Percentiles rank a stretch among this genome's conserved stretches.
These are phyloP conservation scores for Teratosphaeriaceae sp. DNA, from an alignment of 2,329 filamentous ascomycete genomes.

Conservation along the genomic window DNA sequence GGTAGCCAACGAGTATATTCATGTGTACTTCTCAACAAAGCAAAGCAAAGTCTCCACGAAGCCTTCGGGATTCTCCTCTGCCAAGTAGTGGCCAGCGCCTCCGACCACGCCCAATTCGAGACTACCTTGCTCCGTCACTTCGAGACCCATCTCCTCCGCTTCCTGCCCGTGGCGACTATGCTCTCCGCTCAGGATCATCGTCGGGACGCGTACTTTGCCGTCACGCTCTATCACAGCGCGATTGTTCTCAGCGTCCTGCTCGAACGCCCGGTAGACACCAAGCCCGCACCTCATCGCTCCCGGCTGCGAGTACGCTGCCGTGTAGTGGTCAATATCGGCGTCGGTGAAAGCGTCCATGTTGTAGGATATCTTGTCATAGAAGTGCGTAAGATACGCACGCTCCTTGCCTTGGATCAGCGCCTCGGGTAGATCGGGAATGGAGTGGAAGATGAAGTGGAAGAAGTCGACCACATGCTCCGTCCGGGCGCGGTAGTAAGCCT, in stretches of 20 bases:
- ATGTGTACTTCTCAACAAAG: constrained; percentile 12
- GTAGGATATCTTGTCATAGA: constrained; percentile 32
- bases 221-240: constrained; percentile 13
- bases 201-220: constrained; percentile 24
- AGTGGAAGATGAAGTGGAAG: constrained; percentile 29
- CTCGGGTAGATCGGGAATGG: constrained; percentile 28
- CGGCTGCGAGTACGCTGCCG: constrained; percentile 26
- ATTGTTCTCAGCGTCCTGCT: constrained; percentile 25
- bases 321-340: constrained; percentile 33
- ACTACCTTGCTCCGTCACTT: constrained; percentile 13
- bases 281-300: constrained; percentile 27
- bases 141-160: constrained; percentile 17
- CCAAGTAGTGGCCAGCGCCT: constrained; percentile 19
- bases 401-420: constrained; percentile 34
- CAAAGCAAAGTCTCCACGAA: constrained; percentile 26
- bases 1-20: no score
- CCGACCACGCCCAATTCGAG: constrained; percentile 17
- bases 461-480: constrained; percentile 31
- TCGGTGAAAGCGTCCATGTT: constrained; percentile 31
- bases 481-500: constrained; percentile 25
- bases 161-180: constrained; percentile 16
- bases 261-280: constrained; percentile 28
- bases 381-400: constrained; percentile 35
- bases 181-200: constrained; percentile 22
- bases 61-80: constrained; percentile 32